Conservation (phyloP, 1,284 basidiomycete species). For the Rhizopogon parksii region DNA sequence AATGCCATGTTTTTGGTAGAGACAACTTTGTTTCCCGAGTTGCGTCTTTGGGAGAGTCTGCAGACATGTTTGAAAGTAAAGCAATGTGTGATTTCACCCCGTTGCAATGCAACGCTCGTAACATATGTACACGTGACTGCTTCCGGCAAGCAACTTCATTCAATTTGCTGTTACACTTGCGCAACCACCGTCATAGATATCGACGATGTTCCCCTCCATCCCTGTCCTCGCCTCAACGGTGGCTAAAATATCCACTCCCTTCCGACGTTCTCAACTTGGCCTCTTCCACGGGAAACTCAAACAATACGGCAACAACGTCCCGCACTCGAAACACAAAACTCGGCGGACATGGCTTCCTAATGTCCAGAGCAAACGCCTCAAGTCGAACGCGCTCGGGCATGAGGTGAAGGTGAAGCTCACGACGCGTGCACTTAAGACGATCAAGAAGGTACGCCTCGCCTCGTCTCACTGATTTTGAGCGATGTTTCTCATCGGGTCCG, state of each 20-base stretch:
- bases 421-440: constrained; percentile 66
- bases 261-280: constrained; percentile 69
- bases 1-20: constrained; percentile 58
- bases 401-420: constrained; percentile 64
- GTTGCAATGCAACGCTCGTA: too few species aligned
- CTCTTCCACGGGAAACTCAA: constrained; percentile 77
- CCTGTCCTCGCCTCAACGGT: constrained; percentile 21
- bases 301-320: constrained; percentile 85
- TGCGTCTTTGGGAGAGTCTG: constrained; percentile 55
- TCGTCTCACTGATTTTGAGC: background rate
- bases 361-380: constrained; percentile 66
- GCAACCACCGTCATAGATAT: background rate
- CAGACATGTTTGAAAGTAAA: constrained; percentile 17
- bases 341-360: constrained; percentile 87
- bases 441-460: constrained; percentile 58
- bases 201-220: constrained; percentile 22
- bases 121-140: too few species aligned
- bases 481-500: background rate
- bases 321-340: constrained; percentile 89
- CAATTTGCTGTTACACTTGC: background rate
- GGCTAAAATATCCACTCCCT: constrained; percentile 47
- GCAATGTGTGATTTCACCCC: too few species aligned
- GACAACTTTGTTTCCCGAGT: constrained; percentile 51
- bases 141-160: too few species aligned
- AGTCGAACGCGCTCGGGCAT: constrained; percentile 56